Evolutionary conservation across 2,329 filamentous ascomycete species (phyloP).

Genomic region (Exophiala xenobiotica): DNA sequence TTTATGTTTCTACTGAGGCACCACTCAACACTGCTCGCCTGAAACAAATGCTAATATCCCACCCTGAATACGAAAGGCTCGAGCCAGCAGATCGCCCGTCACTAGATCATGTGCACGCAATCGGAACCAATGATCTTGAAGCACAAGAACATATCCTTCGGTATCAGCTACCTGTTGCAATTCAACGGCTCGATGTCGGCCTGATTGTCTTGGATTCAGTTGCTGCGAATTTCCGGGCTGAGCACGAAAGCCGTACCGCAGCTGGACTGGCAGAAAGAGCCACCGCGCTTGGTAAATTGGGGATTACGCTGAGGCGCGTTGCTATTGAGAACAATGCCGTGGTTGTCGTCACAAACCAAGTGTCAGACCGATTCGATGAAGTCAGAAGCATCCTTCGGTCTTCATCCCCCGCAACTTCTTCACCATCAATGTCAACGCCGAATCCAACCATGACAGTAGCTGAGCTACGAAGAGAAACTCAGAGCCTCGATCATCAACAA

Average conservation of each 20-base stretch:
- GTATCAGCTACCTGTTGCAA: conserved; percentile 86
- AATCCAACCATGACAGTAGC: conserved; percentile 2
- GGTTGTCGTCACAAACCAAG: conserved; percentile 91
- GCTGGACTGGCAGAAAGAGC: conserved; percentile 69
- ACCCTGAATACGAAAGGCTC: conserved; percentile 59
- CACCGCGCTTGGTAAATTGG: conserved; percentile 71
- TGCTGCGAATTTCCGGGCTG: conserved; percentile 91
- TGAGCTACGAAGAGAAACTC: conserved; percentile 47
- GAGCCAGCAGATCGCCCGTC: conserved; percentile 54
- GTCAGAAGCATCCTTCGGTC: conserved; percentile 12
- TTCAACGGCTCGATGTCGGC: conserved; percentile 72
- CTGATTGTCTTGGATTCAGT: conserved; percentile 87
- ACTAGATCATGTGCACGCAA: conserved; percentile 73
- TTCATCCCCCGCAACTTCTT: conserved; percentile 18
- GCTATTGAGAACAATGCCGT: conserved; percentile 74
- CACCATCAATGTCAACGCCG: conserved; percentile 11
- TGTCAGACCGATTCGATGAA: conserved; percentile 75
- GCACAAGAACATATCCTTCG: conserved; percentile 91
- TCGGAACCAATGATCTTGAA: conserved; percentile 84
- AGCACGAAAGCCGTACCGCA: conserved; percentile 53
- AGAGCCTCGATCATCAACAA: conserved; percentile 85
- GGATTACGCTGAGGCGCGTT: conserved; percentile 71
- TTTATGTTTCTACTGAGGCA: conserved; percentile 94
- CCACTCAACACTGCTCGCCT: conserved; percentile 79
- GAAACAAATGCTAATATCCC: conserved; percentile 69